Base-by-base conservation (phyloP, 225 moss, liverwort and hornwort genomes). In the Climacium dendroides region DNA sequence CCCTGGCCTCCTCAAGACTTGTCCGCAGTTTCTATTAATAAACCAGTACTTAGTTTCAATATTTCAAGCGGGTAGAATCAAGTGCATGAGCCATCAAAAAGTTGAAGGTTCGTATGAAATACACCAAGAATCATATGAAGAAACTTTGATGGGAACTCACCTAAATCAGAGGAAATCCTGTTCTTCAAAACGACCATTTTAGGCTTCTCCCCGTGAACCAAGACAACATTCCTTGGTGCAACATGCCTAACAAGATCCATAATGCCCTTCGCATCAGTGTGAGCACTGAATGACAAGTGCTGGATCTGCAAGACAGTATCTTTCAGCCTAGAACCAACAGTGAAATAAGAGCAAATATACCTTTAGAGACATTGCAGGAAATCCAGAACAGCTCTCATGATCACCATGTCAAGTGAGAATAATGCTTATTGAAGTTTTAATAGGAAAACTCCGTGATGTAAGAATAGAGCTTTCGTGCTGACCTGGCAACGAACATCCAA, bases 401-500 rank as follows among this genome's bases (percentile, higher is more conserved):
- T 54, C 41, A 83, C 61, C 29, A 60, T 18, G 67, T 45, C 82
- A 64, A 85, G 48, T 88, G 43, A 64, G 4, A 83, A 79, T 55
- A 80, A 53, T 57, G 25, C 15, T 85, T 22, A 61, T 73, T 74
- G 32, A 62, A 72, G 29, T 28, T 87, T 58, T 73, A 45, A 70
- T 58, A 34, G 61, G 52, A 13, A 73, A 71, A 73, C 23, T 66
- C 60, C 25, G 28, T 66, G 35, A 85, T 75, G 54, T 80, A 50
- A 57, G 58, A 52, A 59, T 16, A 77, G 15, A 65, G 64, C 52
- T 74, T 81, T 52, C 63, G 64, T 54, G 83, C 95, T 85, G 54
- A 98, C 98, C 98, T 98, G 96, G 90, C 98, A 98, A 90, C 95
- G 95, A 87, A 98, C 97, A 87, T 98, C 98, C 88, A 98, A 79